A percentile compares a stretch with the other conserved stretches of the same genome.
These are phyloP conservation scores for Fusarium heterosporum DNA, from an alignment of 2,329 filamentous ascomycete genomes.

Conservation along the genomic window DNA sequence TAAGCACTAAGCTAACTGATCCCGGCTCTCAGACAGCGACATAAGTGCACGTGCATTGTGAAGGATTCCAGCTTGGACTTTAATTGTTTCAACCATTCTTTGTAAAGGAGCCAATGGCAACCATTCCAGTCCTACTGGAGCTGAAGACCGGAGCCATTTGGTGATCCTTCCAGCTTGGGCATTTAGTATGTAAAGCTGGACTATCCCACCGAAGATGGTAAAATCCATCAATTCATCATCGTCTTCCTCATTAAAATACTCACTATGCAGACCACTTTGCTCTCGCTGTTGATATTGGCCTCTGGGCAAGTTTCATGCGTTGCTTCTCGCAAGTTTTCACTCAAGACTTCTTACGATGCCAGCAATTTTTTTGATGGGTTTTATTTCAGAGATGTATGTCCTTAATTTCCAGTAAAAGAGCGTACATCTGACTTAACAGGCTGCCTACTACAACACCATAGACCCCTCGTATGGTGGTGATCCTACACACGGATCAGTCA, in stretches of 20 bases:
- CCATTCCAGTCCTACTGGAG: background rate
- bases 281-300: background rate
- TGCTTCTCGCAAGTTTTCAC: slow-evolving; percentile 11
- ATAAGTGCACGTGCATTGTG: background rate
- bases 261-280: background rate
- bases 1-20: background rate
- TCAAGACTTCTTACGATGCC: slow-evolving; percentile 25
- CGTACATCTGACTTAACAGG: background rate
- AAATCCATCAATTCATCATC: background rate
- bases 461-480: slow-evolving; percentile 54
- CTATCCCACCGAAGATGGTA: slow-evolving; percentile 1
- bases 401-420: fast-evolving
- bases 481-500: slow-evolving; percentile 75
- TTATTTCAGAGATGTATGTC: slow-evolving; percentile 47
- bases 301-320: slow-evolving; percentile 1
- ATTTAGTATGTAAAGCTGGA: slow-evolving; percentile 10
- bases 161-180: background rate
- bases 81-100: background rate
- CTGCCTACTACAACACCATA: slow-evolving; percentile 33
- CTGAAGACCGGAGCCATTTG: background rate
- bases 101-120: background rate
- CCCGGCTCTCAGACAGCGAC: background rate
- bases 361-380: slow-evolving; percentile 62
- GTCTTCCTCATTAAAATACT: background rate
- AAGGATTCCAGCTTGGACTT: background rate